These are phyloP conservation scores for Dactylellina sp. DNA, from an alignment of 2,329 filamentous ascomycete genomes.

Conservation along the genomic window DNA sequence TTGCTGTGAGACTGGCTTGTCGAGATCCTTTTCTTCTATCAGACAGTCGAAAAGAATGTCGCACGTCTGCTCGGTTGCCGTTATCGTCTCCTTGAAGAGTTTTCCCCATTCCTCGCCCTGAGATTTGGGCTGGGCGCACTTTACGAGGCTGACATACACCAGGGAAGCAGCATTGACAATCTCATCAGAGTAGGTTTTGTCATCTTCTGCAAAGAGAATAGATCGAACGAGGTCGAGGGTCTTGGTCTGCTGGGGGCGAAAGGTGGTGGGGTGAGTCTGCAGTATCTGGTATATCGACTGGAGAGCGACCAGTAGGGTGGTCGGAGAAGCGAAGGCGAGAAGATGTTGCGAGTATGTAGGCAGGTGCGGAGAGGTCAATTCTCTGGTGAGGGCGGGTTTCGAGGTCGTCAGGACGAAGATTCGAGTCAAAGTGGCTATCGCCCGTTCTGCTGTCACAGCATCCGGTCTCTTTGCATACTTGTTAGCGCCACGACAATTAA, in stretches of 20 bases:
- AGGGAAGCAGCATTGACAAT: constrained; percentile 10
- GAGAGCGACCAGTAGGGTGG: constrained; percentile 40
- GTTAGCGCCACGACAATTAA: background rate
- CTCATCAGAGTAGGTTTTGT: constrained; percentile 25
- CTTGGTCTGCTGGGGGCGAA: constrained; percentile 58
- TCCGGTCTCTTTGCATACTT: constrained; percentile 58
- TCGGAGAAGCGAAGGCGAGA: constrained; percentile 8
- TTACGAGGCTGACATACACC: constrained; percentile 32
- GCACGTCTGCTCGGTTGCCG: constrained; percentile 27
- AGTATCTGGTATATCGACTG: constrained; percentile 59
- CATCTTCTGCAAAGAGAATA: constrained; percentile 40
- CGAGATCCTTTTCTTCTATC: constrained; percentile 46
- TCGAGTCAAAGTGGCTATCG: constrained; percentile 57
- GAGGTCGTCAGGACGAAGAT: constrained; percentile 58
- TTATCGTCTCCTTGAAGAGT: constrained; percentile 45
- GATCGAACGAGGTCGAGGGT: constrained; percentile 30
- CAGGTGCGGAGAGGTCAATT: constrained; percentile 60
- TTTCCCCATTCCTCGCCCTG: constrained; percentile 49
- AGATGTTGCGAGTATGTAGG: constrained; percentile 57
- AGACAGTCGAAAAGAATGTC: constrained; percentile 43
- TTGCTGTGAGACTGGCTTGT: constrained; percentile 9
- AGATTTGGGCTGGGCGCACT: constrained; percentile 28
- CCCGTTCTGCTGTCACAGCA: constrained; percentile 46
- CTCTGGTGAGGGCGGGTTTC: constrained; percentile 58
- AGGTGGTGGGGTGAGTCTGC: constrained; percentile 59